phyloP scores from a whole-genome alignment of 345 rosid species.

The Triadica sebifera region DNA sequence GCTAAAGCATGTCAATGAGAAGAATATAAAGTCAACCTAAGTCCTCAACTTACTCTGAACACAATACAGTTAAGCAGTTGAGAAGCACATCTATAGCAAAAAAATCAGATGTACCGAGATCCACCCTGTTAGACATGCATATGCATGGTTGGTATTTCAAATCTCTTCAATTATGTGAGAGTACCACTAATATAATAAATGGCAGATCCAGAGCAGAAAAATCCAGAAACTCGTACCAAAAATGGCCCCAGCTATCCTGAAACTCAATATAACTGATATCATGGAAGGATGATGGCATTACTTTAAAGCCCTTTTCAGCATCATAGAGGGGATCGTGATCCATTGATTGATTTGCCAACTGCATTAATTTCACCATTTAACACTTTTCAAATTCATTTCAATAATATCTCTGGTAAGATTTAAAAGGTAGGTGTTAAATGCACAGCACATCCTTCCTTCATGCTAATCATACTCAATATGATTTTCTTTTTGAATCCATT shows the following conservation, averaged over 20 bases:
- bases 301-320: conserved; percentile 69
- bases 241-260: conserved; percentile 93
- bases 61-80: conserved; percentile 80
- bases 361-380: conserved; percentile 21
- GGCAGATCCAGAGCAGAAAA: background rate
- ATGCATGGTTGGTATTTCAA: conserved; percentile 1
- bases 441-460: no score
- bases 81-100: conserved; percentile 79
- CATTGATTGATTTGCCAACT: conserved; percentile 73
- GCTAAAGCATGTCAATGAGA: background rate
- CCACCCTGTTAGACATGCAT: conserved; percentile 60
- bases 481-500: no score
- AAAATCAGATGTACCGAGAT: conserved; percentile 83
- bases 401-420: background rate
- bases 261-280: conserved; percentile 92
- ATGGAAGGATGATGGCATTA: conserved; percentile 89
- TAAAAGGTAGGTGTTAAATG: background rate
- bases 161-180: conserved; percentile 4
- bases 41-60: conserved; percentile 64
- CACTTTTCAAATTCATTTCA: background rate
- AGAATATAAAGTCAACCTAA: background rate
- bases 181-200: background rate
- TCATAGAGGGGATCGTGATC: conserved; percentile 83
- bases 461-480: no score
- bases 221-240: conserved; percentile 51